Base-by-base conservation (phyloP, 2,329 filamentous ascomycete genomes). In the Stachybotrys elegans region DNA sequence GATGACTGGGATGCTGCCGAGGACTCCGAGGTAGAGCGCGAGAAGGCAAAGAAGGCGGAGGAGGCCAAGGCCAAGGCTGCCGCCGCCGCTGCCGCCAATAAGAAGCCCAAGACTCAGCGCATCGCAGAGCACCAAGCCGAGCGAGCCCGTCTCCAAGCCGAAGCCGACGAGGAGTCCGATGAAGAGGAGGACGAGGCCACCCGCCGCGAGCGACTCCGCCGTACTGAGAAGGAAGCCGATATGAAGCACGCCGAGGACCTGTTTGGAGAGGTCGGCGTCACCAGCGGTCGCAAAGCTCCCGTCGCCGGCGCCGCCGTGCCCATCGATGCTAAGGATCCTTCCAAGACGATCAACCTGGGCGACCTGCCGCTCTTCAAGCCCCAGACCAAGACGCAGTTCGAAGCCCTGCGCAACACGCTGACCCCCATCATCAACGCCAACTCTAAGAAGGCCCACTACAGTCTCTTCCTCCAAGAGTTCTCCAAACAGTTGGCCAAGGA, bases 1-100 rank as follows among this genome's bases (percentile, higher is more conserved):
- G 93, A 98, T 48, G 92, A 88, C 25, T 98, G 93, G 93, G 91
- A 97, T 60, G 92, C 88, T 46, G 91, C 88, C 55, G 93, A 97
- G 61, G 93, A 98, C 71, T 95, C 90, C 49, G 93, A 98, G 59
- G 92, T 84, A 57, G 93, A 98, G 74, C 87, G 90, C 58, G 91
- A 96, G 69, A 98, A 97, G 76, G 88, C 81, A 22, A 87, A 86
- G 69, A 93, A 92, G 72, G 89, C 84, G 41, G 84, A 78, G 6
- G 91, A 88, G 61, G 86, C 81, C 43, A 94, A 95, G 69, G 88
- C 86, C 46, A 94, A 94, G 69, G 90, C 88, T 22, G 89, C 91
- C 0, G 91, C 87, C 36, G 88, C 89, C 58, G 89, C 89, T 7
- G 88, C 87, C 35, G 89, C 89, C 43, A 88, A 84, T 59, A 94